Evolutionary conservation across 495 filamentous ascomycete genomes (phyloP), one percentile per base, ranked within the genome.

Genomic region (Aspergillus steynii): DNA sequence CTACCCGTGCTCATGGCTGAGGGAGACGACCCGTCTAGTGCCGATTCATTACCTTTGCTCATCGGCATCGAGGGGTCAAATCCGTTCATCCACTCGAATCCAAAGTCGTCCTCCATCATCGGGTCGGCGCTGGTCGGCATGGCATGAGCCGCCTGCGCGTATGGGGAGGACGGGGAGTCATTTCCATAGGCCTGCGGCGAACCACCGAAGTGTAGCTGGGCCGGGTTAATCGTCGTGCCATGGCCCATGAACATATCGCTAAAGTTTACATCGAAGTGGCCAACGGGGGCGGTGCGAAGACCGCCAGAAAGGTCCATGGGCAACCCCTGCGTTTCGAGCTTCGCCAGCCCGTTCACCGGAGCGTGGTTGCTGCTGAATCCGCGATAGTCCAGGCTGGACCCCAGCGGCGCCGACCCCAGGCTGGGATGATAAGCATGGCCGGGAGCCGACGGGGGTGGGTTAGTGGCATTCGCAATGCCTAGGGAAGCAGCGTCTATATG

Each of bases 1-100:
- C 93, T 96, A 29, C 88, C 90, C 20, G 90, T 95, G 74, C 93
- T 96, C 68, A 97, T 92, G 27, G 90, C 94, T 8, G 93, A 97
- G 7, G 95, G 95, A 5, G 96, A 98, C 10, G 95, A 97, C 47
- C 90, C 92, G 64, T 96, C 95, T 54, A 97, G 83, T 8, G 87
- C 90, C 59, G 87, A 89, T 64, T 96, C 92, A 61, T 87, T 86
- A 28, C 73, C 73, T 54, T 83, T 86, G 60, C 85, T 81, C 72
- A 92, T 86, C 27, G 86, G 85, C 81, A 94, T 84, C 29, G 86
- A 82, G 60, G 89, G 83, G 53, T 94, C 92, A 70, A 93, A 92
- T 31, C 87, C 87, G 55, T 86, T 86, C 77, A 96, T 84, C 95
- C 95, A 98, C 62, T 91, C 88, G 65, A 93, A 94, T 58, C 83